These are phyloP conservation scores for Tulasnella sp. DNA, from an alignment of 768 basidiomycete species.

Conservation along the genomic window DNA sequence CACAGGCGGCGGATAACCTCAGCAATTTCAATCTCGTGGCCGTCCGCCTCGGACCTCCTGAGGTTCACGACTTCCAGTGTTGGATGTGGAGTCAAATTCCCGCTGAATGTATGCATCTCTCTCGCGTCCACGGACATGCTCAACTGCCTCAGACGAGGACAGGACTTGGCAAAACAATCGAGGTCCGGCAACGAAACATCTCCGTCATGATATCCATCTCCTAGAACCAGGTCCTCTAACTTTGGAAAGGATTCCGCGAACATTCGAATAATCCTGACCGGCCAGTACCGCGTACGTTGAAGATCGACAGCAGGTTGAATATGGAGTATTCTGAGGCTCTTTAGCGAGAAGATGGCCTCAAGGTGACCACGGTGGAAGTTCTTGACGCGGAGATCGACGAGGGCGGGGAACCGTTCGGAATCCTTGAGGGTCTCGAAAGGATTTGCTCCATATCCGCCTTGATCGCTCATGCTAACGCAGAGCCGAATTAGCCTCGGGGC, in stretches of 20 bases:
- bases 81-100: neutral
- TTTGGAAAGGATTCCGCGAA: neutral
- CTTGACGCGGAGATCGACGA: neutral
- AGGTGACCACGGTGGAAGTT: neutral
- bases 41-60: neutral
- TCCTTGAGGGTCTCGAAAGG: neutral
- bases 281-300: neutral
- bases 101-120: neutral
- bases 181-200: neutral
- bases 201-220: neutral
- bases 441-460: neutral
- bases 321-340: neutral
- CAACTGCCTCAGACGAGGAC: neutral
- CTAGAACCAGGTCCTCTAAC: neutral
- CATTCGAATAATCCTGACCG: neutral
- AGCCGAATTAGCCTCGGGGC: neutral
- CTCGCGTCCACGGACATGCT: neutral
- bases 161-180: neutral
- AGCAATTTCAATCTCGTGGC: neutral
- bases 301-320: neutral
- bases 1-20: neutral
- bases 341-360: neutral
- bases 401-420: neutral
- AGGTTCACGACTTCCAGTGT: neutral
- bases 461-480: neutral